phyloP scores from a whole-genome alignment of 2,329 filamentous ascomycete genomes.

The Fusarium illudens region DNA sequence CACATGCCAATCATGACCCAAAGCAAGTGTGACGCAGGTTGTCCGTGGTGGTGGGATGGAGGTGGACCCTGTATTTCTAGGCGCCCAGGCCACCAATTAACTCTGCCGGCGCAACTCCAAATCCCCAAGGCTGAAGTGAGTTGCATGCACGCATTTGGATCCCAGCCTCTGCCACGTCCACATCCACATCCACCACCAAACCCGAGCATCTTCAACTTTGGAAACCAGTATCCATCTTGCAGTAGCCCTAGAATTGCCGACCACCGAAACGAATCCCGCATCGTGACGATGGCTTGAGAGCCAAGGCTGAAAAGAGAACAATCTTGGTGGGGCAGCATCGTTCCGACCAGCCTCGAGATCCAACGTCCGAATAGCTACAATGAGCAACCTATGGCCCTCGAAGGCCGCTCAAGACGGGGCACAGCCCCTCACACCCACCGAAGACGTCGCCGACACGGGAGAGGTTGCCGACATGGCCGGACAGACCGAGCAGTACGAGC shows the following conservation, averaged over 20 bases:
- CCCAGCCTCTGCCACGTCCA: conserved; percentile 26
- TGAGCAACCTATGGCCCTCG: conserved; percentile 57
- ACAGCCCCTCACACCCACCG: conserved; percentile 41
- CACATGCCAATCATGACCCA: conserved; percentile 3
- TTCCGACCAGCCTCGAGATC: conserved; percentile 31
- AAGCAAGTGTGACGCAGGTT: conserved; percentile 9
- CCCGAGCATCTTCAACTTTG: conserved; percentile 7
- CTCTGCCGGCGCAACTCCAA: conserved; percentile 20
- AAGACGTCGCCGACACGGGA: conserved; percentile 55
- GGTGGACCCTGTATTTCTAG: conserved; percentile 16
- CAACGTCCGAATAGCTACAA: conserved; percentile 41
- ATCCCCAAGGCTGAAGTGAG: conserved; percentile 28
- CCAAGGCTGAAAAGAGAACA: conserved; percentile 14
- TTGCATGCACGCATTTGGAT: neutral
- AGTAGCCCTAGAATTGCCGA: neutral
- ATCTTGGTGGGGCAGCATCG: conserved; percentile 39
- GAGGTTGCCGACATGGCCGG: conserved; percentile 46
- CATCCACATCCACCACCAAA: conserved; percentile 13
- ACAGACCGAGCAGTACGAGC: conserved; percentile 49
- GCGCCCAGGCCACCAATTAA: conserved; percentile 36
- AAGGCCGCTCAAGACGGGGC: conserved; percentile 47
- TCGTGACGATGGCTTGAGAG: conserved; percentile 28
- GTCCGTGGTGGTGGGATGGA: conserved; percentile 3
- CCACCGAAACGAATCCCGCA: conserved; percentile 4
- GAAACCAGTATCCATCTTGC: neutral